A percentile compares a stretch with the other conserved stretches of the same genome.
phyloP scores from a whole-genome alignment of 2,329 filamentous ascomycete species.

The Aspergillus pseudoglaucus region DNA sequence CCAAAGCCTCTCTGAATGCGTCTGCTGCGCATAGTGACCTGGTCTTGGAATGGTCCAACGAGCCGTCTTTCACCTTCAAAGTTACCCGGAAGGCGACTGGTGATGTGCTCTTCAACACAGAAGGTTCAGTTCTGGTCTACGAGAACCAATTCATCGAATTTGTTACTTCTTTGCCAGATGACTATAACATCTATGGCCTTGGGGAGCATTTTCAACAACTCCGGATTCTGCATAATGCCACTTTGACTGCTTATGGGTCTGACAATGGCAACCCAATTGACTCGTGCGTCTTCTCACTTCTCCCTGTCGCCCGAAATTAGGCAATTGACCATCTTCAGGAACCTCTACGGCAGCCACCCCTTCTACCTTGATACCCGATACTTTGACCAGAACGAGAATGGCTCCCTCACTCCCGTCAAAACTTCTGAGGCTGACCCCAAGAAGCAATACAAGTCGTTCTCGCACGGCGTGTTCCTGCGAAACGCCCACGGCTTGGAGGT shows the following conservation, averaged over 20 bases:
- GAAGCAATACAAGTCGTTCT: constrained; percentile 57
- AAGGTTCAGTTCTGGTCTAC: constrained; percentile 59
- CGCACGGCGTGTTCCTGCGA: constrained; percentile 70
- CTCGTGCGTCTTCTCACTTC: constrained; percentile 19
- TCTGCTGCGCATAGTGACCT: constrained; percentile 38
- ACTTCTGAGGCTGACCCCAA: constrained; percentile 47
- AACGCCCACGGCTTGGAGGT: constrained; percentile 73
- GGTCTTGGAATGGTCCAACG: constrained; percentile 50
- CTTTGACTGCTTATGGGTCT: constrained; percentile 61
- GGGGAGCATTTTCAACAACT: constrained; percentile 67
- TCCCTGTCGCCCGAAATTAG: background rate
- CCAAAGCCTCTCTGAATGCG: constrained; percentile 40
- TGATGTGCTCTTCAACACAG: constrained; percentile 63
- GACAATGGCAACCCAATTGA: constrained; percentile 56
- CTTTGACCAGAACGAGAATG: constrained; percentile 51
- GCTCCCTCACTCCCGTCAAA: constrained; percentile 48
- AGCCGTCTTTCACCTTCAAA: constrained; percentile 52
- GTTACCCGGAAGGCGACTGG: constrained; percentile 53
- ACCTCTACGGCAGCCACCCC: constrained; percentile 70
- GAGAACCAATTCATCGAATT: constrained; percentile 76
- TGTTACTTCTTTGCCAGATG: constrained; percentile 56
- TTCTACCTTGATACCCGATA: constrained; percentile 77
- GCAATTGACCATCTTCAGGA: constrained; percentile 29
- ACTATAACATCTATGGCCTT: constrained; percentile 70
- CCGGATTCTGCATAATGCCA: constrained; percentile 65